Evolutionary conservation across 208 protist genomes (phyloP).

Genomic region (Angomonas ambiguus): DNA sequence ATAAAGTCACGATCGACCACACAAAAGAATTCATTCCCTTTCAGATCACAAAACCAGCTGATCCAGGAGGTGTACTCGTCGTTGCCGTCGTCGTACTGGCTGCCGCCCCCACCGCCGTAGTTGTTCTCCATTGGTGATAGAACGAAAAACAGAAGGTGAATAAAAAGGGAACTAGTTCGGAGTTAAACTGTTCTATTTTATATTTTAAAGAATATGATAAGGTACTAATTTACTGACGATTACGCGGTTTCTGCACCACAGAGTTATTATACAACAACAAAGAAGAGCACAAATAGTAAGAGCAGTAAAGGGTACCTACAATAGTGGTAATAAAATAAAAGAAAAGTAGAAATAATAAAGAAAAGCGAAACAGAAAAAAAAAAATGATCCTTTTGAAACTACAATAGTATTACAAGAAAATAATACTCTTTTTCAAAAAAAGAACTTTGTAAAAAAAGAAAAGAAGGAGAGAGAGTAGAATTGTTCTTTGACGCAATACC

Average conservation of each 20-base stretch:
- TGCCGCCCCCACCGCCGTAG: constrained; percentile 43
- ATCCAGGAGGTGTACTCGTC: constrained; percentile 95
- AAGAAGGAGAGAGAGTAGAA: constrained; percentile 6
- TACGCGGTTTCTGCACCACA: too few relatives aligned
- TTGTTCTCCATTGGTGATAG: constrained; percentile 29
- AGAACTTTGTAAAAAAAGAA: not conserved
- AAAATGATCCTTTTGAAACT: not conserved
- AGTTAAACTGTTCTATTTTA: too few relatives aligned
- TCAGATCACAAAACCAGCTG: constrained; percentile 96
- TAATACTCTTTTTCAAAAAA: not conserved
- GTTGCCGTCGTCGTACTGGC: constrained; percentile 70
- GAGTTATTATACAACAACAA: too few relatives aligned
- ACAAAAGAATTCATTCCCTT: constrained; percentile 98
- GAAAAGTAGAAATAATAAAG: not conserved
- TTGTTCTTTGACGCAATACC: not conserved
- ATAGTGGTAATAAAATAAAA: not conserved
- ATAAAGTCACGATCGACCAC: constrained; percentile 97
- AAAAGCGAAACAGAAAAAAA: not conserved
- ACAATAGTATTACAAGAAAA: not conserved
- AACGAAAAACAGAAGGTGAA: constrained; percentile 22
- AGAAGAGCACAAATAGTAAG: not conserved
- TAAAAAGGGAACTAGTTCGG: too few relatives aligned
- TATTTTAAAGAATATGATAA: too few relatives aligned
- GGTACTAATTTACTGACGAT: too few relatives aligned
- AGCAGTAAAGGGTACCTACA: not conserved